Evolutionary conservation across 176 grass and related monocot genomes (phyloP).

Genomic region (Puccinellia tenuiflora): DNA sequence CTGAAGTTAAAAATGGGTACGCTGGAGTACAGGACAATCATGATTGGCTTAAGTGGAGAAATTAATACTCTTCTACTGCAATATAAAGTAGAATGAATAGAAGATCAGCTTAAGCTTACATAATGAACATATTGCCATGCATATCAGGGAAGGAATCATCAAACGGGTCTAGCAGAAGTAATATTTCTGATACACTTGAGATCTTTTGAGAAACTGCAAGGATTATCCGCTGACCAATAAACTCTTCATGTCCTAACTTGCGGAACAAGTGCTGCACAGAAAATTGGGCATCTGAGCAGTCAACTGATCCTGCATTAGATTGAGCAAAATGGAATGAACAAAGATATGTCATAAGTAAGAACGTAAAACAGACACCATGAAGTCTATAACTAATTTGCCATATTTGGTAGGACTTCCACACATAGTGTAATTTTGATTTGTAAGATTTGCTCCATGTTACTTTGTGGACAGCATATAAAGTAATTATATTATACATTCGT

Average conservation of each 20-base stretch:
- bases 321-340: conserved; percentile 6
- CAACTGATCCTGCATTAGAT: conserved; percentile 38
- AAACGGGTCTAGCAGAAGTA: conserved; percentile 83
- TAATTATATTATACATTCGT: neutral
- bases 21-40: neutral
- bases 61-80: neutral
- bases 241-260: conserved; percentile 69
- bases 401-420: neutral
- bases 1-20: conserved; percentile 4
- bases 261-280: conserved; percentile 74
- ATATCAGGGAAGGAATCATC: conserved; percentile 71
- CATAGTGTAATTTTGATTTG: neutral
- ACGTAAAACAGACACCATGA: neutral
- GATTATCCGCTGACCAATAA: conserved; percentile 76
- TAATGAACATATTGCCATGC: conserved; percentile 79
- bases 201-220: conserved; percentile 79
- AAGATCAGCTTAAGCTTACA: conserved; percentile 61
- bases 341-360: neutral
- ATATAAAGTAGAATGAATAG: conserved; percentile 6
- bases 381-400: neutral
- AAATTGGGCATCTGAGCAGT: conserved; percentile 65
- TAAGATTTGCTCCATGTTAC: neutral
- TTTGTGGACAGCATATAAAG: neutral
- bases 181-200: conserved; percentile 61
- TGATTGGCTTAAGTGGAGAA: neutral